Base-by-base conservation (phyloP, 805 yeast species). In the Saccharomyces paradoxus region DNA sequence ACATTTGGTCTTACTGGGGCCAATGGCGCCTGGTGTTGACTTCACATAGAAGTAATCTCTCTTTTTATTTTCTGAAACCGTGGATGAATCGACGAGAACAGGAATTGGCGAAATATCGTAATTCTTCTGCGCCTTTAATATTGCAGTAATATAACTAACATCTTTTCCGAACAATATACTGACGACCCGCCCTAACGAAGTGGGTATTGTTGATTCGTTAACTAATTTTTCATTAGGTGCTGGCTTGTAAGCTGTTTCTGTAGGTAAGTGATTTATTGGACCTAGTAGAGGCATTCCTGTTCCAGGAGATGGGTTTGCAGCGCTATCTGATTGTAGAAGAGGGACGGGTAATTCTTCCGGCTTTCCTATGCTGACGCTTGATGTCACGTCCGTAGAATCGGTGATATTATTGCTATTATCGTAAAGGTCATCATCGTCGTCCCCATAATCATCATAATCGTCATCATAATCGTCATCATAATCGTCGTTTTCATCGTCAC, bases 1-100 rank as follows among this genome's bases (percentile, higher is more conserved):
- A 72, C 92, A 86, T 55, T 71, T 71, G 0, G 95, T 86, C 60
- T 86, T 86, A 60, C 84, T 86, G 6, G 94, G 94, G 0, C 92
- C 94, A 53, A 87, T 81, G 0, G 88, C 78, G 2, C 81, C 83
- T 50, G 77, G 74, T 47, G 87, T 71, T 1, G 92, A 91, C 60
- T 86, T 83, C 1, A 74, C 74, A 63, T 84, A 87, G 0, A 76
- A 67, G 59, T 81, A 87, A 8, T 71, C 69, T 61, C 95, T 73
- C 48, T 69, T 65, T 53, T 66, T 66, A 37, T 17, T 17, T 17
- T 37, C 44, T 0, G 44, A 8, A 17, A 37, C 22, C 22, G 44
- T 37, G 9, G 44, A 4, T 14, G 61, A 63, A 59, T 52, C 68
- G 54, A 71, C 79, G 9, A 66, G 50, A 58, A 61, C 70, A 46